Conservation (phyloP, 768 basidiomycete species). For the Hortiboletus flavorubellus region DNA sequence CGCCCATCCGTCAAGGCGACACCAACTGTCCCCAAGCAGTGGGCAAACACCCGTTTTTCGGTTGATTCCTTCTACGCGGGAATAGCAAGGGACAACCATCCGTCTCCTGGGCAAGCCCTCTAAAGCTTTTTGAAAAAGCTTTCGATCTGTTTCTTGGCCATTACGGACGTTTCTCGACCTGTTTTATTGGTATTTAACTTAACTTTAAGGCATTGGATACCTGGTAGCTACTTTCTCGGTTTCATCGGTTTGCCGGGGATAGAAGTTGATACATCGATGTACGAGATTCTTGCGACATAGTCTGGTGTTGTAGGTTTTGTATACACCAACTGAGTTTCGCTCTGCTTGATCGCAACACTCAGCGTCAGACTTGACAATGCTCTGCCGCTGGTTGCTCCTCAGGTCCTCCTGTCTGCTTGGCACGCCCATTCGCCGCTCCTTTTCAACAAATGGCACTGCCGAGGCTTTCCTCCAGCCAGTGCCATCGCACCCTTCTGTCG, state of each 20-base stretch:
- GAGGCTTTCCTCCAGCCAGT: conserved; percentile 51
- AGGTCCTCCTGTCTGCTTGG: background rate
- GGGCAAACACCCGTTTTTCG: conserved; percentile 18
- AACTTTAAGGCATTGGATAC: conserved; percentile 1
- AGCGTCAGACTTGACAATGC: conserved; percentile 1
- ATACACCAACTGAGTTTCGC: background rate
- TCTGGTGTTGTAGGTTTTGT: conserved; percentile 5
- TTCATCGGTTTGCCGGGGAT: conserved; percentile 7
- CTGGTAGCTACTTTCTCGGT: conserved; percentile 1
- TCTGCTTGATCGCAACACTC: background rate
- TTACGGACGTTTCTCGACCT: background rate
- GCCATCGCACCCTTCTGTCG: conserved; percentile 57
- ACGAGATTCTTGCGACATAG: conserved; percentile 1
- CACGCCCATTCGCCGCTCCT: conserved; percentile 7
- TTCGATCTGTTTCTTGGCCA: background rate
- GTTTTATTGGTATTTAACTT: conserved; percentile 25
- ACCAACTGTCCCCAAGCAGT: conserved; percentile 2
- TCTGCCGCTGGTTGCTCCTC: background rate
- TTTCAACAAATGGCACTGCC: conserved; percentile 20
- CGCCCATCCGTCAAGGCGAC: conserved; percentile 13
- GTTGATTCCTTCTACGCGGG: conserved; percentile 31
- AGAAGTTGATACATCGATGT: background rate
- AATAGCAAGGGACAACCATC: conserved; percentile 7
- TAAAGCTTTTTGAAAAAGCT: conserved; percentile 10
- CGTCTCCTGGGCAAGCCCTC: conserved; percentile 15